Evolutionary conservation across 345 rosid genomes (phyloP), one percentile per base, ranked within the genome.

Genomic region (Aquilaria malaccensis): DNA sequence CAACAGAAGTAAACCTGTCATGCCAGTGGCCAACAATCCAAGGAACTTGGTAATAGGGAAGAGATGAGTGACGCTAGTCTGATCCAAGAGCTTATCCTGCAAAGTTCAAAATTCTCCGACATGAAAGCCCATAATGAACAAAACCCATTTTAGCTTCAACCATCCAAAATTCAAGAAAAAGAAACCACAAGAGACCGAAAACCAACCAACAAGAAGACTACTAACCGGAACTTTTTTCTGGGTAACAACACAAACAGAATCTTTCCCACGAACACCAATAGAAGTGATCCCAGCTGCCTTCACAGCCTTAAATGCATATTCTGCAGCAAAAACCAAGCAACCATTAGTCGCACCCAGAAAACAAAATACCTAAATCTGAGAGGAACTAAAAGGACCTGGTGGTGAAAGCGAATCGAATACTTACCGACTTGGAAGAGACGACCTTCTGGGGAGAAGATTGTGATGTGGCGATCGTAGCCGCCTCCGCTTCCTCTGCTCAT

Each of bases 51-150:
- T 88, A 30, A 94, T 79, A 45, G 94, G 93, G 76, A 91, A 95
- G 67, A 94, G 95, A 63, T 90, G 97, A 7, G 96, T 71, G 9
- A 94, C 95, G 51, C 97, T 95, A 0, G 93, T 82, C 80, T 88
- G 96, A 78, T 95, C 99, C 77, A 95, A 76, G 76, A 95, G 99
- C 88, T 94, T 90, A 83, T 94, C 97, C 99, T 94, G 86, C 74
- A 7, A 45, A 14, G 63, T 54, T 4, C 47, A 29, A 22, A 33
- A 48, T 53, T 54, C 13, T 46, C n/a, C 46, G 46, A 13, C 55
- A 59, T 5, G 15, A 54, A 57, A 33, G 30, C 57, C 69, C 56
- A 45, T 51, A 64, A 45, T 5, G 58, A 31, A 50, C 22, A 43
- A 67, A 64, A 57, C 56, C 58, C 70, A 30, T 22, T 32, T 2